Conservation (phyloP, 176 grass and related monocot genomes). For the Tuctoria greenei region DNA sequence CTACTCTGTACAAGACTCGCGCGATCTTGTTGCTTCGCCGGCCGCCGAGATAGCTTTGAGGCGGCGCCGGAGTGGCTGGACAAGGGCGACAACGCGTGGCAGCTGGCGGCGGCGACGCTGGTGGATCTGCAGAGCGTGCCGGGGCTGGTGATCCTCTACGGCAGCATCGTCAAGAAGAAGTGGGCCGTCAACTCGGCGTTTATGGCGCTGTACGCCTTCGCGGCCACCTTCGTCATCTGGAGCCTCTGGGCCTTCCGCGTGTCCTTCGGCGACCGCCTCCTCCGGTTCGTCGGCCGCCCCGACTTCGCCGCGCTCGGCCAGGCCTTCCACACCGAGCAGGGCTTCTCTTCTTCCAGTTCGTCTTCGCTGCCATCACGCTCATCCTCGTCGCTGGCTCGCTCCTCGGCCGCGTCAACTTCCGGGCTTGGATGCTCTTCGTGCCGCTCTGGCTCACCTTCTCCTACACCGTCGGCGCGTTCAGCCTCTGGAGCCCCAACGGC, state of each 20-base stretch:
- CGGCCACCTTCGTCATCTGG: no score
- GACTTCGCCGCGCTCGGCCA: conserved; percentile 48
- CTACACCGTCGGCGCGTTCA: conserved; percentile 77
- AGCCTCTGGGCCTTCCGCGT: conserved; percentile 77
- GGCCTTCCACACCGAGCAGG: conserved; percentile 49
- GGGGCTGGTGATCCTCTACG: no score
- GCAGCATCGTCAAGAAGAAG: no score
- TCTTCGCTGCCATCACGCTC: conserved; percentile 83
- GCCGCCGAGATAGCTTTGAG: conserved; percentile 32
- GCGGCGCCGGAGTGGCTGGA: conserved; percentile 61
- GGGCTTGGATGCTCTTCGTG: conserved; percentile 80
- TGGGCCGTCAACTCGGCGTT: no score
- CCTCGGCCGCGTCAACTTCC: conserved; percentile 68
- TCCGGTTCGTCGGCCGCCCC: conserved; percentile 55
- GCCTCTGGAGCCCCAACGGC: conserved; percentile 72
- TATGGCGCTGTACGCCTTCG: no score
- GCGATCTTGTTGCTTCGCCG: no score
- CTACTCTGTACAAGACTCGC: no score
- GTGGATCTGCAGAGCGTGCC: conserved; percentile 72
- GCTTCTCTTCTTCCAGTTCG: conserved; percentile 87
- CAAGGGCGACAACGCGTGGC: conserved; percentile 81
- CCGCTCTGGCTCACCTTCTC: conserved; percentile 89
- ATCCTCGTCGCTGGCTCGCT: conserved; percentile 74
- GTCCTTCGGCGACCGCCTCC: conserved; percentile 70
- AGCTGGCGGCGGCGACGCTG: conserved; percentile 70